phyloP scores from a whole-genome alignment of 2,329 filamentous ascomycete species.

The Ascosphaera aggregata region DNA sequence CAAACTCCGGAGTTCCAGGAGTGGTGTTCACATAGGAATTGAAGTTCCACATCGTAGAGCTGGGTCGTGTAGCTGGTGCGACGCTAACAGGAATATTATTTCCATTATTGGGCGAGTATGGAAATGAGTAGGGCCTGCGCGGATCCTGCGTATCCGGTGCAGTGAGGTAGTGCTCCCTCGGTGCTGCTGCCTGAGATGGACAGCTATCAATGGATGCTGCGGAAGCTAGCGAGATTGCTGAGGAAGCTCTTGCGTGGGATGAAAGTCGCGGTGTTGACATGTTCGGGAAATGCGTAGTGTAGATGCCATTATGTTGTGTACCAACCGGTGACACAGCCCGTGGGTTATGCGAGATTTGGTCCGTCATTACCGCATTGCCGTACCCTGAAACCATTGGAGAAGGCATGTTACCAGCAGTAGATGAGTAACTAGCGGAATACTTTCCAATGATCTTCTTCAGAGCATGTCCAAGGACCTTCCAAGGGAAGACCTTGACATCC shows the following conservation, averaged over 20 bases:
- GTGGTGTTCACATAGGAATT: not conserved
- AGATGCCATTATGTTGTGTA: not conserved
- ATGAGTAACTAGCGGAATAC: conserved; percentile 58
- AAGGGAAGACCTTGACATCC: conserved; percentile 95
- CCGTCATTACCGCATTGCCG: not conserved
- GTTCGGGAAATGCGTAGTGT: conserved; percentile 1
- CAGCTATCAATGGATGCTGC: not conserved
- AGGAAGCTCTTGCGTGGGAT: not conserved
- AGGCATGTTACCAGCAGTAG: conserved; percentile 28
- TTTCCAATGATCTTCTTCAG: conserved; percentile 98
- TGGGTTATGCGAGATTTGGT: not conserved
- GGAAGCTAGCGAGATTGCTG: not conserved
- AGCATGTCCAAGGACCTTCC: conserved; percentile 69
- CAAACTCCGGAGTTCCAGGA: not conserved
- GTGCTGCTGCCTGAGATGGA: not conserved
- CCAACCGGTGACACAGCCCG: not conserved
- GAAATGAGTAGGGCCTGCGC: conserved; percentile 1
- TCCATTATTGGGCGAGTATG: not conserved
- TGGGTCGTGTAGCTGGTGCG: not conserved
- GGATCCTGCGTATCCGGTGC: not conserved
- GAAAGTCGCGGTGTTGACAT: not conserved
- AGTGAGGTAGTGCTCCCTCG: not conserved
- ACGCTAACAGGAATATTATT: not conserved
- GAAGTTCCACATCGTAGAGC: not conserved
- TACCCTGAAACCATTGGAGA: conserved; percentile 10